Percentiles rank a stretch among this genome's conserved stretches.
Conservation (phyloP, 2,329 filamentous ascomycete genomes). For the Fusarium aywerte region DNA sequence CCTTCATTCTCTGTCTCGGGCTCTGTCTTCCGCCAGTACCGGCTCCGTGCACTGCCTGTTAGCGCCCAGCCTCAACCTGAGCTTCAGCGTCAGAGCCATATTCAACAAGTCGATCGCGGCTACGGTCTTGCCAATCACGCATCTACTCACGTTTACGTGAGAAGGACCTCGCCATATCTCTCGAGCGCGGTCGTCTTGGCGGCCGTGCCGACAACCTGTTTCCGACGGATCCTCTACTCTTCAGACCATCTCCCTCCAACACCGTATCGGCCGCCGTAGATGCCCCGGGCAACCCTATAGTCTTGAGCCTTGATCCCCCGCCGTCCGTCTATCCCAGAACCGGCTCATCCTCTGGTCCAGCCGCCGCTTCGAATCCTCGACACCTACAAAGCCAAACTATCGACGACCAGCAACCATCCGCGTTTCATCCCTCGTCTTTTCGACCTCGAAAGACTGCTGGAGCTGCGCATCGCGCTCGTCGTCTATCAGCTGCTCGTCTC, state of each 20-base stretch:
- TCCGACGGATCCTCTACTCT: constrained; percentile 62
- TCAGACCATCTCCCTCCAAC: constrained; percentile 42
- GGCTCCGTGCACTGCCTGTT: constrained; percentile 28
- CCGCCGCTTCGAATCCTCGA: constrained; percentile 39
- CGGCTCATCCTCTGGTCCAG: constrained; percentile 28
- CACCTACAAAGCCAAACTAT: constrained; percentile 12
- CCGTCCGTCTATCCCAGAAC: constrained; percentile 49
- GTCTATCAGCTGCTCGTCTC: constrained; percentile 61
- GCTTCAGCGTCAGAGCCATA: constrained; percentile 11
- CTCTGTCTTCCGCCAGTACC: constrained; percentile 32
- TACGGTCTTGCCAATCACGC: constrained; percentile 4
- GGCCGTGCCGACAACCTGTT: constrained; percentile 56
- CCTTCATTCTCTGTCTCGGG: constrained; percentile 31
- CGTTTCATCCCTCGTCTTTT: constrained; percentile 53
- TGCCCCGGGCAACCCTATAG: constrained; percentile 44
- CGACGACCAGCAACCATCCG: constrained; percentile 31
- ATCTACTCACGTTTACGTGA: constrained; percentile 42
- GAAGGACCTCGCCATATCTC: constrained; percentile 44
- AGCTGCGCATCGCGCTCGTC: constrained; percentile 50
- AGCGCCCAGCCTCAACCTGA: constrained; percentile 15
- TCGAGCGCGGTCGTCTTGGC: constrained; percentile 58
- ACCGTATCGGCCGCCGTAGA: constrained; percentile 47
- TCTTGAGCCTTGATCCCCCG: constrained; percentile 47
- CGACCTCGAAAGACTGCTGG: constrained; percentile 53
- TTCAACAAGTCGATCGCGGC: constrained; percentile 12